Evolutionary conservation across 2,329 filamentous ascomycete species (phyloP).

Genomic region (Aspergillus proliferans): DNA sequence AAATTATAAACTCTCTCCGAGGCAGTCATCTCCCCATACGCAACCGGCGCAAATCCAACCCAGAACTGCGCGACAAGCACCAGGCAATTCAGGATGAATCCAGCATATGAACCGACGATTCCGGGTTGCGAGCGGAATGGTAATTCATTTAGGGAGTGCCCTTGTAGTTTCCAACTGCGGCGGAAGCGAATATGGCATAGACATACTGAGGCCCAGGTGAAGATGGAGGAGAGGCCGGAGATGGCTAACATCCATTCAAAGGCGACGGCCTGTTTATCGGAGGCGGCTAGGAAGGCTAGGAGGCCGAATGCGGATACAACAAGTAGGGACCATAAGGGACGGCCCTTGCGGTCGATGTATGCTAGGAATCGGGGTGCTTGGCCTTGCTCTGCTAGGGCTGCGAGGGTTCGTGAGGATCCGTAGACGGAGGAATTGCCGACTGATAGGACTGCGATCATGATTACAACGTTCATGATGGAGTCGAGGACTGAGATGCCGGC

Average conservation of each 20-base stretch:
- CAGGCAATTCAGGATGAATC: conserved; percentile 66
- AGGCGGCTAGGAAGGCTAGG: conserved; percentile 69
- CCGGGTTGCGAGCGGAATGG: conserved; percentile 78
- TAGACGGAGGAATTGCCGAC: conserved; percentile 92
- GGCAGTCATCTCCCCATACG: conserved; percentile 43
- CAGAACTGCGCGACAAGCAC: conserved; percentile 83
- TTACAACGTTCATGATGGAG: conserved; percentile 90
- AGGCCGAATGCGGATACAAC: conserved; percentile 64
- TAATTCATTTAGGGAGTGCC: conserved; percentile 67
- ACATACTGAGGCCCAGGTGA: conserved; percentile 78
- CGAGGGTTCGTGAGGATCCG: conserved; percentile 81
- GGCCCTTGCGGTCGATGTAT: conserved; percentile 77
- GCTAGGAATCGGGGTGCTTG: conserved; percentile 71
- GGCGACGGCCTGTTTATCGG: conserved; percentile 53
- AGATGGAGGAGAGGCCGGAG: conserved; percentile 66
- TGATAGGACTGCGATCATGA: conserved; percentile 81
- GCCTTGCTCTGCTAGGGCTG: conserved; percentile 79
- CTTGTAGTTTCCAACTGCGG: conserved; percentile 62
- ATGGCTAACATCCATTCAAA: conserved; percentile 77
- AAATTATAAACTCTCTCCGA: conserved; percentile 55
- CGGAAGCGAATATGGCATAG: conserved; percentile 91
- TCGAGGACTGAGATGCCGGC: conserved; percentile 75
- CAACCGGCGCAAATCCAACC: conserved; percentile 73
- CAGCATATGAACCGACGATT: conserved; percentile 71
- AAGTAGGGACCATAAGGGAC: conserved; percentile 67